Base-by-base conservation (phyloP, 2,329 filamentous ascomycete genomes). In the Alternaria atra region DNA sequence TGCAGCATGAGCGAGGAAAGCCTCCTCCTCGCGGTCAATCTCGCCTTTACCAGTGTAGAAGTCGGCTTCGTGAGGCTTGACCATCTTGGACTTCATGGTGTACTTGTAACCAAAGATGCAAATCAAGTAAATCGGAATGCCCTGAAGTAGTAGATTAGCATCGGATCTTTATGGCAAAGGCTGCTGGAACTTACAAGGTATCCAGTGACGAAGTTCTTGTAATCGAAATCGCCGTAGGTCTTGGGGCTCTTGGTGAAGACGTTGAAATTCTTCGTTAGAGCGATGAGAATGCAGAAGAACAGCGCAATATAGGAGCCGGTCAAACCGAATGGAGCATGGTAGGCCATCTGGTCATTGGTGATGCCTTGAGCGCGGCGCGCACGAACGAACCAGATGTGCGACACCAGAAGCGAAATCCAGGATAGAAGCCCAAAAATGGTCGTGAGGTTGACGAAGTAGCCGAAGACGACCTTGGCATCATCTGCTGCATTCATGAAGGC, bases 201-300 rank as follows among this genome's bases (percentile, higher is more conserved):
- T 27, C 89, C 90, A 0, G 90, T 92, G 77, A 94, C 87, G 79
- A 94, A 93, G 71, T 86, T 89, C 82, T 90, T 89, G 83, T 91
- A 91, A 77, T 91, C 87, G 66, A 91, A 91, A 52, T 82, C 82
- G 54, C 83, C 84, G 58, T 84, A 82, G 15, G 32, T 34, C 76
- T 63, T 51, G 7, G 46, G 47, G n/a, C 77, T 60, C 76, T 79
- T 30, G 2, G 87, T 83, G 78, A 95, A 95, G 60, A 90, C 89
- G 57, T 86, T 84, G 79, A 88, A 95, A 83, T 93, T 94, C 85
- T 95, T 96, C 73, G 92, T 94, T 52, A 96, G 74, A 2, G 90
- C 86, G 63, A 95, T 91, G 34, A 95, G 74, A 72, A 85, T 84
- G 80, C 90, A 93, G 80, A 93, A 89, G 72, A 83, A 81, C 2